A percentile compares a stretch with the other conserved stretches of the same genome.
Conservation (phyloP, 2,329 filamentous ascomycete genomes). For the Cryphonectria carpinicola region DNA sequence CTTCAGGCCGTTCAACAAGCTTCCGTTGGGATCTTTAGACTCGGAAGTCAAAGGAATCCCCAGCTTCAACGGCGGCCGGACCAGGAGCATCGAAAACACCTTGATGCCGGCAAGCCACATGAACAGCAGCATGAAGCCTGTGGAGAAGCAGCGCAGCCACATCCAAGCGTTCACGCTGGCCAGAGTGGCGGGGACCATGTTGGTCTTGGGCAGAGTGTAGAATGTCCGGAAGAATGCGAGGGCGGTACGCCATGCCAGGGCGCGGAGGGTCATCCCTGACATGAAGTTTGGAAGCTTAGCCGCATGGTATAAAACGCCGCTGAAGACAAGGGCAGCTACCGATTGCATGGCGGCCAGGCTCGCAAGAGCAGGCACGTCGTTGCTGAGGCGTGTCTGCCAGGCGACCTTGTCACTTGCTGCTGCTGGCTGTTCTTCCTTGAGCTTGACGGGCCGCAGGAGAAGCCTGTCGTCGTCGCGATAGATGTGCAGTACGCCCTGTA, state of each 20-base stretch:
- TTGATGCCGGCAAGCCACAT: conserved; percentile 79
- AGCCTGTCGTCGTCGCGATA: conserved; percentile 75
- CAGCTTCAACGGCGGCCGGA: conserved; percentile 81
- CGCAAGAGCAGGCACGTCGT: conserved; percentile 46
- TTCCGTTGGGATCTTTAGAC: conserved; percentile 90
- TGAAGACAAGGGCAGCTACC: conserved; percentile 58
- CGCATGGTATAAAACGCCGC: conserved; percentile 53
- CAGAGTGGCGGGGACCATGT: conserved; percentile 61
- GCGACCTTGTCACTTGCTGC: conserved; percentile 33
- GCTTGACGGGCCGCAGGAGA: conserved; percentile 46
- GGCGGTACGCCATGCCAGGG: conserved; percentile 68
- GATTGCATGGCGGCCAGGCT: conserved; percentile 45
- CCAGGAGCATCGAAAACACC: conserved; percentile 80
- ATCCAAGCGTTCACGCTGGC: conserved; percentile 31
- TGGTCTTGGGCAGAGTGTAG: conserved; percentile 75
- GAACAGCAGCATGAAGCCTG: conserved; percentile 69
- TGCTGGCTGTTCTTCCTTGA: conserved; percentile 29
- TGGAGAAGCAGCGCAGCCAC: conserved; percentile 54
- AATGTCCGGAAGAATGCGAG: conserved; percentile 72
- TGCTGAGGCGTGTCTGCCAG: conserved; percentile 42
- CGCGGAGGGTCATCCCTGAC: conserved; percentile 49
- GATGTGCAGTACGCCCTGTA: conserved; percentile 73
- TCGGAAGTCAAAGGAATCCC: conserved; percentile 81
- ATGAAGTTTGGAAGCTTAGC: conserved; percentile 1
- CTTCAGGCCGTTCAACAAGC: conserved; percentile 80